Evolutionary conservation across 179 eudicot genomes (phyloP).

Genomic region (Carnegiea gigantea): DNA sequence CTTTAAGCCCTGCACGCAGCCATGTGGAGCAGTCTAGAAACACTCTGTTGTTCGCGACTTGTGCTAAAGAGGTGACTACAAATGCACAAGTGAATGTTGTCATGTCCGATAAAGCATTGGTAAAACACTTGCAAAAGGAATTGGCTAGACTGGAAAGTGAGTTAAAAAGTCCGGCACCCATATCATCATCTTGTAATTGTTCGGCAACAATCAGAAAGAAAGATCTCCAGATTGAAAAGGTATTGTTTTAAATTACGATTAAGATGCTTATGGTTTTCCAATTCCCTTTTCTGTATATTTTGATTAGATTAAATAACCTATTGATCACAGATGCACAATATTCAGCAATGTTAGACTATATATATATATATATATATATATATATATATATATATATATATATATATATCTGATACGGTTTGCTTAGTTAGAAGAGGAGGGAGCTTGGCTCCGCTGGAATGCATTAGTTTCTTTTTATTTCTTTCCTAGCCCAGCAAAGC

Average conservation of each 20-base stretch:
- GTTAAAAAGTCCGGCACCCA: constrained; percentile 54
- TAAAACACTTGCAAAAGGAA: constrained; percentile 94
- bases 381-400: too few relatives aligned
- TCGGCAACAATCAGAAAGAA: constrained; percentile 60
- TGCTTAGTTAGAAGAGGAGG: too few relatives aligned
- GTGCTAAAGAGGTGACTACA: constrained; percentile 95
- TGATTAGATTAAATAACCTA: not conserved
- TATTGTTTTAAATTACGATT: constrained; percentile 21
- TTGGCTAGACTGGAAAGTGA: constrained; percentile 85
- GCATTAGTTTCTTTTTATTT: too few relatives aligned
- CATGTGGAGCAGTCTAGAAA: constrained; percentile 99
- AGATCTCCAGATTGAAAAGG: constrained; percentile 86
- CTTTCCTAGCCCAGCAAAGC: not conserved
- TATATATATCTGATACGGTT: too few relatives aligned
- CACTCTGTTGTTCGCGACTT: constrained; percentile 91
- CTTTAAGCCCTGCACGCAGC: constrained; percentile 92
- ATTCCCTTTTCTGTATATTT: not conserved
- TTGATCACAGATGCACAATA: not conserved
- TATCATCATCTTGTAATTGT: constrained; percentile 44
- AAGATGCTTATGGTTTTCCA: not conserved
- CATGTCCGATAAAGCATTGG: constrained; percentile 93
- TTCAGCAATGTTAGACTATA: too few relatives aligned
- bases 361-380: too few relatives aligned
- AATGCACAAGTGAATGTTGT: constrained; percentile 86
- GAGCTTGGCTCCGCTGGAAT: too few relatives aligned